These are phyloP conservation scores for Rhizopus microsporus DNA, from an alignment of 371 early-diverging fungal genomes.

Conservation along the genomic window DNA sequence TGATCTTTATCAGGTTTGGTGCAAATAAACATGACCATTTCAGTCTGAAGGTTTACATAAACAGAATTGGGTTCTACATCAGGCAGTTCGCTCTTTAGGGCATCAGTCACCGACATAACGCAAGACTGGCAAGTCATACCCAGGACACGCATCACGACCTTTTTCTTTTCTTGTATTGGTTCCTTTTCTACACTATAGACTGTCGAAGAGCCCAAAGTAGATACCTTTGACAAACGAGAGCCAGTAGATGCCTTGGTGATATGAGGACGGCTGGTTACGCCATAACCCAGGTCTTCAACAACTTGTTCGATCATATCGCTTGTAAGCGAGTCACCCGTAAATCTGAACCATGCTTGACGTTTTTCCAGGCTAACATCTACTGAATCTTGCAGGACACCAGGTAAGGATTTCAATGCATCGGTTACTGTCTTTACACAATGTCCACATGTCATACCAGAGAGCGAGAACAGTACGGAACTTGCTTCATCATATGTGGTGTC, in stretches of 20 bases:
- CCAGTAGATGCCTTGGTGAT: constrained; percentile 12
- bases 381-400: constrained; percentile 54
- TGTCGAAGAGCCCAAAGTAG: background rate
- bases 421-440: constrained; percentile 75
- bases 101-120: constrained; percentile 40
- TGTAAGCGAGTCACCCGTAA: constrained; percentile 15
- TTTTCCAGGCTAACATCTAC: constrained; percentile 51
- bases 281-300: constrained; percentile 70
- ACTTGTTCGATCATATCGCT: constrained; percentile 37
- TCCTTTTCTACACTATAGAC: background rate
- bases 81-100: constrained; percentile 28
- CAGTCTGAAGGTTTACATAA: constrained; percentile 40
- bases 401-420: constrained; percentile 32
- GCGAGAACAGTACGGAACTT: constrained; percentile 30
- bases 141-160: constrained; percentile 50
- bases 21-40: constrained; percentile 51
- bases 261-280: constrained; percentile 37
- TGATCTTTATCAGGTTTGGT: constrained; percentile 25
- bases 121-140: constrained; percentile 94
- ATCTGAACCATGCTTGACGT: constrained; percentile 49
- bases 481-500: background rate
- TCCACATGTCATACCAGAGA: constrained; percentile 81
- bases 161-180: constrained; percentile 10
- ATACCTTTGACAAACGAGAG: background rate
- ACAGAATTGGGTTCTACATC: constrained; percentile 36